Evolutionary conservation across 2,329 filamentous ascomycete species (phyloP), one percentile per base, ranked within the genome.

Genomic region (Nemania sp.): DNA sequence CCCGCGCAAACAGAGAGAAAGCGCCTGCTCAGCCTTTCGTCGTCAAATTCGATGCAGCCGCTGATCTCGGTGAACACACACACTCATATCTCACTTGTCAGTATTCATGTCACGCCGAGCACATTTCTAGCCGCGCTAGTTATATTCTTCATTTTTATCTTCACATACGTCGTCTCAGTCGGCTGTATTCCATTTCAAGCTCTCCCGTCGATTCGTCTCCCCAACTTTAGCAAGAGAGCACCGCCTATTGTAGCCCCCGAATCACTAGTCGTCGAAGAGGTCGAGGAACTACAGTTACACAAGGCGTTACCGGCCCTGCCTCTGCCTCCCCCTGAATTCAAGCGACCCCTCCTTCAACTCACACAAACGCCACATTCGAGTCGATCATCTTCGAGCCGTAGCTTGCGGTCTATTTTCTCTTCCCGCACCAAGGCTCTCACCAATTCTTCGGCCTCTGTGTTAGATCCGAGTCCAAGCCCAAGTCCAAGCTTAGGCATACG

Each of bases 31-130:
- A 32, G 13, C 27, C 2, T 56, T 66, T 63, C 68, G 72, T 68
- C 69, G 66, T 67, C 64, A 58, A 71, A 71, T 78, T 80, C 80
- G 76, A 88, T 89, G 87, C 84, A 84, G 81, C 87, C 87, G 67
- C 81, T 89, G 77, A 80, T 89, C 73, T 86, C 86, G 61, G 84
- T 89, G 72, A 87, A 88, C 80, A 89, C 87, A 79, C 86, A 88
- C 79, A 89, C 87, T 78, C 86, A 88, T 83, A 83, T 89, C 77
- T 87, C 86, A 66, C 83, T 89, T 73, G 77, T 89, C 77, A 89
- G 84, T 79, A 82, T 89, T 75, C 85, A 81, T 74, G 84, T 89
- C 77, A 85, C 87, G 47, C 87, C 87, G 26, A 85, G 85, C 77
- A 87, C 86, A 64, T 89, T 85, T 76, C 80, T 89, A 73, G 85